phyloP scores from a whole-genome alignment of 345 rosid genomes.

The Arabis hirsuta region DNA sequence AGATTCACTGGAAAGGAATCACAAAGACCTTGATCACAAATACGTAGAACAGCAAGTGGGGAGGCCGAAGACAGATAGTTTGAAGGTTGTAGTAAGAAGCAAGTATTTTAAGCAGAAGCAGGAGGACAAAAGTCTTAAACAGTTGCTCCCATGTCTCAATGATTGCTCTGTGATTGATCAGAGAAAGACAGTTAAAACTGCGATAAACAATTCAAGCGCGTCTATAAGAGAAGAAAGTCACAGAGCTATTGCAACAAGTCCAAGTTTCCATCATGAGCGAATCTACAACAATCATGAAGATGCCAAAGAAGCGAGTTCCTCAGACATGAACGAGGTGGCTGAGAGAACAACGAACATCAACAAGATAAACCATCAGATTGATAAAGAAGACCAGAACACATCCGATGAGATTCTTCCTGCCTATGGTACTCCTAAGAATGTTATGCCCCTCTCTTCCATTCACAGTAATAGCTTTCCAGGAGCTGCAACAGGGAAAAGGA shows the following conservation, averaged over 20 bases:
- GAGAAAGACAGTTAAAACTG: conserved; percentile 25
- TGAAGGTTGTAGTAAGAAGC: conserved; percentile 65
- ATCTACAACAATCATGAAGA: conserved; percentile 23
- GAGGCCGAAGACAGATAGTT: conserved; percentile 51
- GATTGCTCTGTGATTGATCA: conserved; percentile 41
- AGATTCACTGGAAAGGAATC: conserved; percentile 34
- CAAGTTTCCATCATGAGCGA: conserved; percentile 26
- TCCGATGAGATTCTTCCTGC: conserved; percentile 40
- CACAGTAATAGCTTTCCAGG: conserved; percentile 32
- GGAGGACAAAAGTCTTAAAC: conserved; percentile 39
- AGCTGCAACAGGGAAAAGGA: conserved; percentile 60
- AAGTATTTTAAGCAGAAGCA: conserved; percentile 66
- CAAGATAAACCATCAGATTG: conserved; percentile 39
- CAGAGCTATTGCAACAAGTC: conserved; percentile 27
- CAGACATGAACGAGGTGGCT: conserved; percentile 28
- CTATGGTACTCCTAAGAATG: conserved; percentile 39
- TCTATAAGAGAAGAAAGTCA: conserved; percentile 22
- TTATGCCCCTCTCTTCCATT: conserved; percentile 35
- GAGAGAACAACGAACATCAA: conserved; percentile 26
- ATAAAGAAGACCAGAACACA: conserved; percentile 42
- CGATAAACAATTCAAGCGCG: conserved; percentile 8
- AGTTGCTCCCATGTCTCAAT: conserved; percentile 31
- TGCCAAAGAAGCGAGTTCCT: conserved; percentile 26
- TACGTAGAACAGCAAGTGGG: conserved; percentile 29
- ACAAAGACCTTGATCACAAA: conserved; percentile 29